phyloP scores from a whole-genome alignment of 2,329 filamentous ascomycete genomes.

The Torrubiella hemipterigena region DNA sequence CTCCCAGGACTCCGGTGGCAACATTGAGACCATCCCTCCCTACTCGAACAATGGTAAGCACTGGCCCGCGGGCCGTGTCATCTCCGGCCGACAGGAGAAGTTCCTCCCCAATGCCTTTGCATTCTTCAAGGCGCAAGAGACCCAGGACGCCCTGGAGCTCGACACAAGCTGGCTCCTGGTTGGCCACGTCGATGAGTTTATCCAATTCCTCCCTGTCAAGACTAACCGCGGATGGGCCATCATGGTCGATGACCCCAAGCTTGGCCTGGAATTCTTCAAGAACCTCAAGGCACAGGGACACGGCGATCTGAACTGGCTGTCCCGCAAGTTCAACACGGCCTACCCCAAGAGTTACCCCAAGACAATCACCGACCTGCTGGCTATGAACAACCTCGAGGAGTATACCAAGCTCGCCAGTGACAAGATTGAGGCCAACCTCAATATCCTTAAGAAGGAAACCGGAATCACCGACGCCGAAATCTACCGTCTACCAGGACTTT shows the following conservation, averaged over 20 bases:
- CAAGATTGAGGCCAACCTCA: constrained; percentile 12
- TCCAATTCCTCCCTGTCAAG: constrained; percentile 15
- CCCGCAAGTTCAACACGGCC: constrained; percentile 5
- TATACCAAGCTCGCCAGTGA: constrained; percentile 8
- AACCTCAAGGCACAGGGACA: constrained; percentile 9
- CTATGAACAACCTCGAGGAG: constrained; percentile 3
- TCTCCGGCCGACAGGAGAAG: constrained; percentile 9
- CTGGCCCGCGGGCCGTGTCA: constrained; percentile 11
- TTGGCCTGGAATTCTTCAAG: constrained; percentile 10
- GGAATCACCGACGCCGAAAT: constrained; percentile 13
- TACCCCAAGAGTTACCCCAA: constrained; percentile 6
- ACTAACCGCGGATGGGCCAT: constrained; percentile 14
- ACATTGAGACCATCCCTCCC: constrained; percentile 25
- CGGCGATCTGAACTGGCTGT: constrained; percentile 8
- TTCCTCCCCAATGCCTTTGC: constrained; percentile 11
- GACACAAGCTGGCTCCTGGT: constrained; percentile 16
- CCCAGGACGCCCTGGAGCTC: constrained; percentile 21
- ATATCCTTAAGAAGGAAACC: constrained; percentile 12
- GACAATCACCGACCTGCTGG: constrained; percentile 10
- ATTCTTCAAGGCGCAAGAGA: constrained; percentile 20
- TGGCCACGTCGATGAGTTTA: constrained; percentile 17
- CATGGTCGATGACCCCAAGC: constrained; percentile 11
- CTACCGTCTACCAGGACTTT: constrained; percentile 10
- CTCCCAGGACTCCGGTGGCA: constrained; percentile 14
- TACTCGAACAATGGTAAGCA: constrained; percentile 10